phyloP scores from a whole-genome alignment of 2,329 filamentous ascomycete species.

The Paecilomyces fulvus region DNA sequence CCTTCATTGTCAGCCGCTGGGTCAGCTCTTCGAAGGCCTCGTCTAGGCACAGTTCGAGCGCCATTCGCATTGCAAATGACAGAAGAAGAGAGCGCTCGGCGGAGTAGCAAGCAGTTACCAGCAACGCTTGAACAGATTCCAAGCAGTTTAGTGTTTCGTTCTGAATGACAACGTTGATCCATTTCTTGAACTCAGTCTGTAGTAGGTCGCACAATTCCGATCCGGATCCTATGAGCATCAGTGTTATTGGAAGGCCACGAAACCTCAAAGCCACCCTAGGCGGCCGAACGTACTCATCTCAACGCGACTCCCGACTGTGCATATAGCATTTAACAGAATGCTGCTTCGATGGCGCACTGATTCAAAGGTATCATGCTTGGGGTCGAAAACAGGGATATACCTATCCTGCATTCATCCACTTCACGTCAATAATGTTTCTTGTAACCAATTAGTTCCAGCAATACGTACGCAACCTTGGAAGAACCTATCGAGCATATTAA shows the following conservation, averaged over 20 bases:
- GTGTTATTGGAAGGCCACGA: not conserved
- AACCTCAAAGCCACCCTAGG: not conserved
- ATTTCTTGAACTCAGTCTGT: conserved; percentile 35
- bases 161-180: conserved; percentile 40
- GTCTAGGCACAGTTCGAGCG: conserved; percentile 41
- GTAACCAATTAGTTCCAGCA: no score
- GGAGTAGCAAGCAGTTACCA: conserved; percentile 46
- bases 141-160: conserved; percentile 30
- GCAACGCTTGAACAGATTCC: conserved; percentile 45
- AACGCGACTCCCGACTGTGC: conserved; percentile 45
- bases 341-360: conserved; percentile 40
- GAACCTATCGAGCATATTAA: conserved; percentile 17
- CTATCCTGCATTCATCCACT: conserved; percentile 29
- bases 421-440: not conserved
- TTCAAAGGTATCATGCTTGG: conserved; percentile 36
- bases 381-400: conserved; percentile 43
- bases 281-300: conserved; percentile 14
- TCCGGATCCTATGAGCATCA: conserved; percentile 12
- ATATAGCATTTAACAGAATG: conserved; percentile 45
- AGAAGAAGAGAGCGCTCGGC: conserved; percentile 44
- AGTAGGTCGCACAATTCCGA: conserved; percentile 34
- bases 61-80: conserved; percentile 44
- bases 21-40: conserved; percentile 35
- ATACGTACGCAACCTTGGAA: conserved; percentile 28
- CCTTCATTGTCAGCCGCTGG: conserved; percentile 18